Percentiles rank a stretch among this genome's conserved stretches.
Evolutionary conservation across 192 early-diverging fungal species (phyloP).

Genomic region (Linnemannia schmuckeri): DNA sequence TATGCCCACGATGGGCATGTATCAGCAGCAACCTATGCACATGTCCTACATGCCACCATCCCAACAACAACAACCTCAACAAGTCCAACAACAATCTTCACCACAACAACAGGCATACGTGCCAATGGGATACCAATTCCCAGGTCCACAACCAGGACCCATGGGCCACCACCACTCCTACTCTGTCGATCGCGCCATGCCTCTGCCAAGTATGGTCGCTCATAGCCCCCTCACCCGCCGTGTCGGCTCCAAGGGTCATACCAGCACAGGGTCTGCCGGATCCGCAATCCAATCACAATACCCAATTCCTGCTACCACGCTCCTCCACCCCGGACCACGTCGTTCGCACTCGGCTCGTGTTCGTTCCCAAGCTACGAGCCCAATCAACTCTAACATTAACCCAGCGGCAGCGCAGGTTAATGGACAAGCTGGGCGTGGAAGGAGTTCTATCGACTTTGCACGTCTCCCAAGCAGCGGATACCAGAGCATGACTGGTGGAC

Average conservation of each 20-base stretch:
- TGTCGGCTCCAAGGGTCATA: not conserved
- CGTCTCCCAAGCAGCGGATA: constrained; percentile 22
- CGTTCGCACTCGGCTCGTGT: constrained; percentile 35
- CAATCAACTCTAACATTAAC: not conserved
- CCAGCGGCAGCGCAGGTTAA: not conserved
- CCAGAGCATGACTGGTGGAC: constrained; percentile 1
- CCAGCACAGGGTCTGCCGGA: not conserved
- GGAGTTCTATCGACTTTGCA: constrained; percentile 13
- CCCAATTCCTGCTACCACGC: constrained; percentile 36
- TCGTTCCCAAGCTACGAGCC: not conserved
- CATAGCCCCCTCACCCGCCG: not conserved
- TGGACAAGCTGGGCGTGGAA: not conserved
- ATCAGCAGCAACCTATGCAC: constrained; percentile 12
- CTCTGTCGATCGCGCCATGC: constrained; percentile 19
- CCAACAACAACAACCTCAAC: constrained; percentile 2
- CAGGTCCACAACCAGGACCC: constrained; percentile 11
- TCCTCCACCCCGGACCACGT: constrained; percentile 31
- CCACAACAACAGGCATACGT: constrained; percentile 20
- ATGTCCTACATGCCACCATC: not conserved
- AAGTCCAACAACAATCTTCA: not conserved
- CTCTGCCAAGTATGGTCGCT: not conserved
- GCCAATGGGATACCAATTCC: constrained; percentile 29
- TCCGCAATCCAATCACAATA: constrained; percentile 16
- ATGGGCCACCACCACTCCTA: constrained; percentile 24
- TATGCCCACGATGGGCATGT: not conserved